phyloP scores from a whole-genome alignment of 192 early-diverging fungal species.

The Thamnidium elegans region DNA sequence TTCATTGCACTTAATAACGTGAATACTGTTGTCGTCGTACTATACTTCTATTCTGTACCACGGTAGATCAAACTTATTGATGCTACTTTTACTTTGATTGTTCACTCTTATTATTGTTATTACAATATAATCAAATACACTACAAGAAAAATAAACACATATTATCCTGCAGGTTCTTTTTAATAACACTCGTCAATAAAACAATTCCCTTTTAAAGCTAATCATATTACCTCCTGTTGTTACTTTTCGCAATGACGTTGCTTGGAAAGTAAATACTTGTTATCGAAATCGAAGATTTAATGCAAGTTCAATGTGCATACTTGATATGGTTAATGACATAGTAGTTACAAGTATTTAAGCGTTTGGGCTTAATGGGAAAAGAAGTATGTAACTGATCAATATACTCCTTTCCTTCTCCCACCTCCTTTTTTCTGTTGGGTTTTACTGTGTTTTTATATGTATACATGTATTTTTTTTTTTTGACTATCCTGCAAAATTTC shows the following conservation, averaged over 20 bases:
- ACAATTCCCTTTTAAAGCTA: constrained; percentile 2
- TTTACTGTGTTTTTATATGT: too few species aligned
- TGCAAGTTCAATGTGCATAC: neutral
- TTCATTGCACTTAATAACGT: neutral
- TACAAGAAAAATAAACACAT: too few species aligned
- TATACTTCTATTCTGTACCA: neutral
- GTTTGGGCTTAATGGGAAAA: too few species aligned
- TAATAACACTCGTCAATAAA: neutral
- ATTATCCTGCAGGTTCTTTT: neutral
- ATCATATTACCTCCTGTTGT: neutral
- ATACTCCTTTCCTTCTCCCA: neutral
- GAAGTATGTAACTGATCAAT: too few species aligned
- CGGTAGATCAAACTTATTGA: neutral
- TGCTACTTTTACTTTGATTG: neutral
- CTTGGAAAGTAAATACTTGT: neutral
- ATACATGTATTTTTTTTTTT: too few species aligned
- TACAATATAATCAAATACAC: too few species aligned
- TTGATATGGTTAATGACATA: neutral
- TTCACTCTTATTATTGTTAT: neutral
- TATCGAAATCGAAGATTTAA: neutral
- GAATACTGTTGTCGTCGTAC: neutral
- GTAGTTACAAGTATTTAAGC: neutral
- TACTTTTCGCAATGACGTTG: neutral
- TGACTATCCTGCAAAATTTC: too few species aligned
- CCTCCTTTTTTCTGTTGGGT: too few species aligned